A percentile compares a stretch with the other conserved stretches of the same genome.
phyloP scores from a whole-genome alignment of 805 yeast genomes.

The Cyberlindnera mississippiensis region DNA sequence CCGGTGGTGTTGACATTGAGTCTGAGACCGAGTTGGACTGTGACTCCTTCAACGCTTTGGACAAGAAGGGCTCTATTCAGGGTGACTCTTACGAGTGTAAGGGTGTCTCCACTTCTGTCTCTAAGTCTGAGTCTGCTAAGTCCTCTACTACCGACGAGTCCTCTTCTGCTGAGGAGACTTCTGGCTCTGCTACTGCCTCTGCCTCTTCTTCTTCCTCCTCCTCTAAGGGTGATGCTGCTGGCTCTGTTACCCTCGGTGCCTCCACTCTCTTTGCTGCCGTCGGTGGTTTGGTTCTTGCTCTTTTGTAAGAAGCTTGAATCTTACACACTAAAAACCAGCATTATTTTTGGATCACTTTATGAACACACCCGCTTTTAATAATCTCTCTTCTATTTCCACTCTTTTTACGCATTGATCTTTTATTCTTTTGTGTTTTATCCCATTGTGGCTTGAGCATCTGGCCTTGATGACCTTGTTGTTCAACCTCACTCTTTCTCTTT shows the following conservation, averaged over 20 bases:
- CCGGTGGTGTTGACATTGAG: conserved; percentile 88
- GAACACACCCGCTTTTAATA: conserved; percentile 2
- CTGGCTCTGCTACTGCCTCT: conserved; percentile 21
- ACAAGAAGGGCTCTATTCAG: conserved; percentile 76
- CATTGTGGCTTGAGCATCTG: neutral
- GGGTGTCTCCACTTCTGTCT: conserved; percentile 46
- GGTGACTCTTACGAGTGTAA: conserved; percentile 84
- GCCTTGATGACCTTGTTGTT: neutral
- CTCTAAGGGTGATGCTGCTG: conserved; percentile 37
- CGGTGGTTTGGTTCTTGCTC: conserved; percentile 37
- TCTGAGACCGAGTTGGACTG: conserved; percentile 81
- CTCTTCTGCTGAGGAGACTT: conserved; percentile 15
- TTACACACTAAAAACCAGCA: neutral
- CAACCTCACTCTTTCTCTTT: neutral
- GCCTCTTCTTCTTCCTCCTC: conserved; percentile 30
- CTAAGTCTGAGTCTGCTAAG: conserved; percentile 26
- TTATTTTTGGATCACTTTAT: neutral
- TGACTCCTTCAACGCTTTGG: conserved; percentile 64
- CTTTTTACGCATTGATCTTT: conserved; percentile 5
- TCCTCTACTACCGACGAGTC: conserved; percentile 27
- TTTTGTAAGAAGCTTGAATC: conserved; percentile 37
- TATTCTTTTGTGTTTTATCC: conserved; percentile 5
- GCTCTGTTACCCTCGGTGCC: conserved; percentile 40
- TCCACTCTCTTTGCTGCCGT: conserved; percentile 47
- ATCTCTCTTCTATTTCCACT: neutral